phyloP scores from a whole-genome alignment of 257 asterid genomes.

The Przewalskia tangutica region DNA sequence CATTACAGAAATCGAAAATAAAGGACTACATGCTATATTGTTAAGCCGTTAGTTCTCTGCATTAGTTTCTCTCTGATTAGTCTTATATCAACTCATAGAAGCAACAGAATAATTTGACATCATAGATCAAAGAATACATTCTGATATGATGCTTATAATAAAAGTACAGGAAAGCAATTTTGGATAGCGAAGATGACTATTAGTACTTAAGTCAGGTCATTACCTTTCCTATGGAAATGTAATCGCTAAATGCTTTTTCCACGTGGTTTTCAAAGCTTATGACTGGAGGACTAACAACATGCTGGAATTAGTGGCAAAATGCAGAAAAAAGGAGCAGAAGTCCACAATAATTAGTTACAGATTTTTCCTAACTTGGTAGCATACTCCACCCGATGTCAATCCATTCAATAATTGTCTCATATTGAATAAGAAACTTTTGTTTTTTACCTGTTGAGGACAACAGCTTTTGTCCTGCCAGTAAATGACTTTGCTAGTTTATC shows the following conservation, averaged over 20 bases:
- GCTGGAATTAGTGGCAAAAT: neutral
- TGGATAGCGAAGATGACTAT: neutral
- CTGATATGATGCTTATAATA: neutral
- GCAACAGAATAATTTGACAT: neutral
- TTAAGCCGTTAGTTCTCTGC: neutral
- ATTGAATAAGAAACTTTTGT: neutral
- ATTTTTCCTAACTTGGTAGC: neutral
- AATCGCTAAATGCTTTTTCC: neutral
- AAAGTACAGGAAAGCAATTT: neutral
- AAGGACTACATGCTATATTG: neutral
- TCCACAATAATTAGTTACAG: neutral
- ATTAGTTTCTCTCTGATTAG: neutral
- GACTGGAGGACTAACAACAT: neutral
- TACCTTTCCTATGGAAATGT: neutral
- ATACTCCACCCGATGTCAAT: neutral
- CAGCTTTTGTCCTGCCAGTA: slow-evolving; percentile 60
- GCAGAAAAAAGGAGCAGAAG: neutral
- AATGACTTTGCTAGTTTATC: slow-evolving; percentile 49
- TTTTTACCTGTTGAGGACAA: slow-evolving; percentile 68
- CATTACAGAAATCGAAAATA: neutral
- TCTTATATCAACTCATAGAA: neutral
- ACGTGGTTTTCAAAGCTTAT: neutral
- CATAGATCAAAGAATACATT: neutral
- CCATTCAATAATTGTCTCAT: neutral
- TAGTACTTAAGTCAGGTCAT: neutral